These are phyloP conservation scores for Cyclotella sp. DNA, from an alignment of 108 stramenopile genomes.

Conservation along the genomic window DNA sequence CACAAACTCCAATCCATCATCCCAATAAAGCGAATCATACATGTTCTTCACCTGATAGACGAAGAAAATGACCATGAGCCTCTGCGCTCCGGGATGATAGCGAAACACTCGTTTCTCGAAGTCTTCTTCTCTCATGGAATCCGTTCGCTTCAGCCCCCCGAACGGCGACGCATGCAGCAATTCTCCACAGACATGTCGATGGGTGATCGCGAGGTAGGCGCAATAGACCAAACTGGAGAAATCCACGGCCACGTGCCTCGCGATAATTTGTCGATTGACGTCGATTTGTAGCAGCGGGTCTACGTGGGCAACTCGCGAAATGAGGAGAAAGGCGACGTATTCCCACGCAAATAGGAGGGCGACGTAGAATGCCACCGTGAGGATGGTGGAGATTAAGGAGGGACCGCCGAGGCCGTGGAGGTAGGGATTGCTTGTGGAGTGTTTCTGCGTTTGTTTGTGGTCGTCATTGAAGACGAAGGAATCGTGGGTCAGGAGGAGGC, in stretches of 20 bases:
- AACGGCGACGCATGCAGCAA: constrained; percentile 23
- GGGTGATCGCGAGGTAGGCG: constrained; percentile 59
- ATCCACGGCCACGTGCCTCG: constrained; percentile 83
- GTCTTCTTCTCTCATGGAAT: constrained; percentile 43
- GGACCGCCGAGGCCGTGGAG: constrained; percentile 50
- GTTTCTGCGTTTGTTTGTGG: constrained; percentile 23
- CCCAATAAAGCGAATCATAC: constrained; percentile 82
- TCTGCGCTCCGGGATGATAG: constrained; percentile 66
- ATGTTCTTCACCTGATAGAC: constrained; percentile 88
- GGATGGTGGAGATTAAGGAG: constrained; percentile 37
- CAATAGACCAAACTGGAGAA: constrained; percentile 55
- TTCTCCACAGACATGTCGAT: constrained; percentile 49
- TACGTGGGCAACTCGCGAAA: constrained; percentile 21
- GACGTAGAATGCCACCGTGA: constrained; percentile 51
- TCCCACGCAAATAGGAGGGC: constrained; percentile 28
- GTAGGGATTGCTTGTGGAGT: constrained; percentile 13
- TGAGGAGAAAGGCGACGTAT: constrained; percentile 12
- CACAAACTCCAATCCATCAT: constrained; percentile 83
- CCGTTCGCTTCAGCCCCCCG: not conserved
- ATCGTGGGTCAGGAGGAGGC: constrained; percentile 44
- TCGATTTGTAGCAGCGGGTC: constrained; percentile 65
- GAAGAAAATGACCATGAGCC: constrained; percentile 67
- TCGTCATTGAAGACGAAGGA: constrained; percentile 44
- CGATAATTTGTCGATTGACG: constrained; percentile 75
- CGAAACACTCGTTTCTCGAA: constrained; percentile 66